Evolutionary conservation across 768 basidiomycete genomes (phyloP).

Genomic region (Phallus indusiatus): DNA sequence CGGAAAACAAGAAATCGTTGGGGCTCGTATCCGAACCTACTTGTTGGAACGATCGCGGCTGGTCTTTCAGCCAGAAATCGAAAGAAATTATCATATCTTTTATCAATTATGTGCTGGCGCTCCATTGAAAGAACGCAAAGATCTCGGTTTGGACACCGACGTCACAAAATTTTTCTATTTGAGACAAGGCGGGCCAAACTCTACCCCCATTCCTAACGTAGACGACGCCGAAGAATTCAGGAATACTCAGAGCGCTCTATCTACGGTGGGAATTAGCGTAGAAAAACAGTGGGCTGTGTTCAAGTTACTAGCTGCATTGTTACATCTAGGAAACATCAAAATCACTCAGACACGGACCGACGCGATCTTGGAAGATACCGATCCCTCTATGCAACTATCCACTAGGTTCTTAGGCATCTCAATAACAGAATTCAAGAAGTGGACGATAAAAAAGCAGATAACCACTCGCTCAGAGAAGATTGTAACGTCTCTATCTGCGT

Average conservation of each 20-base stretch:
- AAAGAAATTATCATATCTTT: slow-evolving; percentile 99
- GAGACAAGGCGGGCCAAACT: slow-evolving; percentile 83
- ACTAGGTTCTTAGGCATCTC: slow-evolving; percentile 88
- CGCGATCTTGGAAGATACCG: slow-evolving; percentile 74
- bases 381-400: slow-evolving; percentile 68
- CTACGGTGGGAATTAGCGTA: slow-evolving; percentile 94
- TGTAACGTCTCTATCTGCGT: slow-evolving; percentile 71
- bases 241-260: slow-evolving; percentile 86
- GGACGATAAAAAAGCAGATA: slow-evolving; percentile 98
- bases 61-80: slow-evolving; percentile 93
- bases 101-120: slow-evolving; percentile 98
- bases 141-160: slow-evolving; percentile 82
- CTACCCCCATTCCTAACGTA: slow-evolving; percentile 82
- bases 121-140: slow-evolving; percentile 90
- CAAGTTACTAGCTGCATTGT: slow-evolving; percentile 80
- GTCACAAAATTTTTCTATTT: slow-evolving; percentile 84
- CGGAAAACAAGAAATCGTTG: slow-evolving; percentile 91
- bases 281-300: slow-evolving; percentile 99
- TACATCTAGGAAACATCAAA: slow-evolving; percentile 98
- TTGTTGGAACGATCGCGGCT: slow-evolving; percentile 94
- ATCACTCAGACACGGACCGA: slow-evolving; percentile 75
- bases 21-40: slow-evolving; percentile 97
- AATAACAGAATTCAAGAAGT: slow-evolving; percentile 91
- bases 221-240: slow-evolving; percentile 97
- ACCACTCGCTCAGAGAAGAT: slow-evolving; percentile 94